Conservation (phyloP, 164 flowering plant genomes). For the Magnolia officinalis region DNA sequence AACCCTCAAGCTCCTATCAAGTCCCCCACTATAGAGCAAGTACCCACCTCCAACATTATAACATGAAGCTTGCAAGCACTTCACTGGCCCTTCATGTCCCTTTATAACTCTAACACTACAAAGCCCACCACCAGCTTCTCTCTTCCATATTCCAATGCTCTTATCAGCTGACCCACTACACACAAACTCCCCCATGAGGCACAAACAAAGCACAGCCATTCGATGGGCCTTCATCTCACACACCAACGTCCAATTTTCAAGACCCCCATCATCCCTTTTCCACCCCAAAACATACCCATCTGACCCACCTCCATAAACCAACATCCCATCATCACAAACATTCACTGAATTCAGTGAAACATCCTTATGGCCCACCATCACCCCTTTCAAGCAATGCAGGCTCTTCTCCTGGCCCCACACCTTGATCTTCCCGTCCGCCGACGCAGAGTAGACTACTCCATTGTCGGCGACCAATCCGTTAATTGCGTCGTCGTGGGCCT, state of each 20-base stretch:
- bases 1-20: conserved; percentile 82
- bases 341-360: conserved; percentile 69
- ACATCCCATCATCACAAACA: conserved; percentile 55
- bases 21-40: conserved; percentile 91
- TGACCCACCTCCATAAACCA: conserved; percentile 75
- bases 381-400: conserved; percentile 45
- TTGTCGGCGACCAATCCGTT: conserved; percentile 54
- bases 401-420: conserved; percentile 53
- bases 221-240: conserved; percentile 65
- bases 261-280: conserved; percentile 33
- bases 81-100: conserved; percentile 92
- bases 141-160: conserved; percentile 75
- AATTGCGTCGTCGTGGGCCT: conserved; percentile 92
- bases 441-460: conserved; percentile 71
- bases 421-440: conserved; percentile 91
- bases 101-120: conserved; percentile 42
- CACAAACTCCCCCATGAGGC: conserved; percentile 53
- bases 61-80: conserved; percentile 77
- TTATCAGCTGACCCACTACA: conserved; percentile 94
- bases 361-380: conserved; percentile 74
- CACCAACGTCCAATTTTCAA: conserved; percentile 45
- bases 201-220: conserved; percentile 81
- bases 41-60: conserved; percentile 70
- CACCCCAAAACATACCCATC: conserved; percentile 89
- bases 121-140: conserved; percentile 44